Evolutionary conservation across 805 yeast genomes (phyloP).

Genomic region (Suhomyces sp.): DNA sequence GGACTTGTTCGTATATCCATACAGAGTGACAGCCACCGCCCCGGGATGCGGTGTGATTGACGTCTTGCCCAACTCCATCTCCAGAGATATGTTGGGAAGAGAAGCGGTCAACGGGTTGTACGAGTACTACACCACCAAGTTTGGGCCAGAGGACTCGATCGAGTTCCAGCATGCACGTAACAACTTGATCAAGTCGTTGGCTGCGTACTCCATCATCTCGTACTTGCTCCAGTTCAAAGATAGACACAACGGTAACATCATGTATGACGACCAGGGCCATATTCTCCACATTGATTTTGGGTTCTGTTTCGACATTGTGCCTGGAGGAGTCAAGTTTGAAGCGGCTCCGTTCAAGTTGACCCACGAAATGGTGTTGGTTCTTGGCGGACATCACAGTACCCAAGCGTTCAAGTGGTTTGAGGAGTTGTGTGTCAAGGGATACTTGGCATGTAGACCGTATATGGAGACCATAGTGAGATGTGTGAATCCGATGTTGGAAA

Average conservation of each 20-base stretch:
- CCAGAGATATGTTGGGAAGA: slow-evolving; percentile 97
- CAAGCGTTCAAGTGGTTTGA: slow-evolving; percentile 93
- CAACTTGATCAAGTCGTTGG: slow-evolving; percentile 89
- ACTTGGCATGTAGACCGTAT: slow-evolving; percentile 81
- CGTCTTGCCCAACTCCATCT: slow-evolving; percentile 90
- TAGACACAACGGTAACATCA: slow-evolving; percentile 96
- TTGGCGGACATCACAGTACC: slow-evolving; percentile 86
- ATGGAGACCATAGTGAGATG: slow-evolving; percentile 81
- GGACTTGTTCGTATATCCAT: slow-evolving; percentile 88
- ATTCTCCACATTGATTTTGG: slow-evolving; percentile 97
- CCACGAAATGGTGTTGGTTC: slow-evolving; percentile 90
- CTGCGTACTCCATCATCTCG: slow-evolving; percentile 90
- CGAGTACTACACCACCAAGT: slow-evolving; percentile 86
- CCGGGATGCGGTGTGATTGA: slow-evolving; percentile 99
- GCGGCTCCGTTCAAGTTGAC: slow-evolving; percentile 98
- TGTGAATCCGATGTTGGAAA: slow-evolving; percentile 88
- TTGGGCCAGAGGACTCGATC: slow-evolving; percentile 89
- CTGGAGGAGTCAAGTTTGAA: slow-evolving; percentile 97
- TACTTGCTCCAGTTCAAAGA: slow-evolving; percentile 92
- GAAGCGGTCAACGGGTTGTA: slow-evolving; percentile 97
- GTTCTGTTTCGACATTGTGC: slow-evolving; percentile 96
- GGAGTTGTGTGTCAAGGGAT: slow-evolving; percentile 91
- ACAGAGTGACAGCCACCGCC: slow-evolving; percentile 96
- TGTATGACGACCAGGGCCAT: slow-evolving; percentile 95
- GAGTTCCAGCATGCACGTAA: slow-evolving; percentile 90